phyloP scores from a whole-genome alignment of 192 early-diverging fungal species.

The Geosiphon pyriformis region DNA sequence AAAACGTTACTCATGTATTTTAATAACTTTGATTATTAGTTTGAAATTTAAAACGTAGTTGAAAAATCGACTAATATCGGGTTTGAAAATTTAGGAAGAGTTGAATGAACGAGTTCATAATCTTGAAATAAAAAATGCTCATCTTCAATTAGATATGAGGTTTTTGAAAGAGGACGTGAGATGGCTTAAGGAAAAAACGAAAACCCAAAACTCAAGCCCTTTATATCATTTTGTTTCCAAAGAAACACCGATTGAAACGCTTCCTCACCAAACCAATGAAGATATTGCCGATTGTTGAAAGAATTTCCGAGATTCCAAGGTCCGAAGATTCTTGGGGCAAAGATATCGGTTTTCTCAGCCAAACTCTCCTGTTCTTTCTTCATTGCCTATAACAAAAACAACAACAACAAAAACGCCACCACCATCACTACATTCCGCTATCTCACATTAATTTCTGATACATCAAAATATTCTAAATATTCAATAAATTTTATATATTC shows the following conservation, averaged over 20 bases:
- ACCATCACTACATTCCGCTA: too few species aligned
- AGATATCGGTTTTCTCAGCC: not conserved
- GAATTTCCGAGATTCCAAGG: not conserved
- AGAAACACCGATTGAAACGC: not conserved
- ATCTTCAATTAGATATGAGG: constrained; percentile 7
- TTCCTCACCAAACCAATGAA: not conserved
- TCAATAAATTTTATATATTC: too few species aligned
- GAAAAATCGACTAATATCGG: too few species aligned
- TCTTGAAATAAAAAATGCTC: constrained; percentile 17
- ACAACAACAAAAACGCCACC: too few species aligned
- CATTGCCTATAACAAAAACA: too few species aligned
- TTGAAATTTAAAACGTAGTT: too few species aligned
- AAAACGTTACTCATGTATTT: too few species aligned
- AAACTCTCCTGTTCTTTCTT: not conserved
- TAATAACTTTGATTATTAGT: too few species aligned
- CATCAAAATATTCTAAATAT: too few species aligned
- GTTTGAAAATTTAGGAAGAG: too few species aligned
- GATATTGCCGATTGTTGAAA: not conserved
- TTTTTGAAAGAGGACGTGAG: constrained; percentile 9
- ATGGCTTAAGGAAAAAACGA: not conserved
- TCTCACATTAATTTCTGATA: too few species aligned
- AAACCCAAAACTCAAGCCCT: not conserved
- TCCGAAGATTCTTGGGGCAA: not conserved
- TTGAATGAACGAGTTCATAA: not conserved
- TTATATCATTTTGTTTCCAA: not conserved